phyloP scores from a whole-genome alignment of 2,329 filamentous ascomycete species.

The Neopestalotiopsis sp. region DNA sequence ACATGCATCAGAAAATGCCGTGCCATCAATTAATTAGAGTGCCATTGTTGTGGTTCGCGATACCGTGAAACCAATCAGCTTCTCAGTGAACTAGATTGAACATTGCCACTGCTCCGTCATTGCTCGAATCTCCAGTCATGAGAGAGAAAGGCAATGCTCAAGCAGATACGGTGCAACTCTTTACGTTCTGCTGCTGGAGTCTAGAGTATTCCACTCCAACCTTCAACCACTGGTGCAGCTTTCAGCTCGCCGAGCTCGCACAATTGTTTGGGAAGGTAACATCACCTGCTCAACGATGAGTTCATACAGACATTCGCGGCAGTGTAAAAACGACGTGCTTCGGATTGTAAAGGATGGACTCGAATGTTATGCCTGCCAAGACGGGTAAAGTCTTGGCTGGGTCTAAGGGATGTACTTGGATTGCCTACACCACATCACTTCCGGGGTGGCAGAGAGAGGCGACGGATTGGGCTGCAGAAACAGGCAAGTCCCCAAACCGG shows the following conservation, averaged over 20 bases:
- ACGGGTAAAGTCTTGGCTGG: constrained; percentile 10
- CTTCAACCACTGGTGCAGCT: neutral
- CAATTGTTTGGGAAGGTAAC: constrained; percentile 3
- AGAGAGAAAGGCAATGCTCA: neutral
- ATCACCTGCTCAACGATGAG: neutral
- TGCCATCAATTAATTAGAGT: neutral
- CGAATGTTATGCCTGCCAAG: neutral
- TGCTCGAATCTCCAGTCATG: neutral
- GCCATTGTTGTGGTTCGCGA: neutral
- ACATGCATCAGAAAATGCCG: neutral
- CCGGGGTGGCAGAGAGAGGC: neutral
- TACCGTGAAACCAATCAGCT: neutral
- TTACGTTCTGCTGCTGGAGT: neutral
- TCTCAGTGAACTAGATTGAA: neutral
- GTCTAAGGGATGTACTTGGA: neutral
- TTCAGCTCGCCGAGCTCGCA: neutral
- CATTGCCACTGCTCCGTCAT: neutral
- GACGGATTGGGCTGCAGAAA: neutral
- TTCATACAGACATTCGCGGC: neutral
- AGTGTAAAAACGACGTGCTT: neutral
- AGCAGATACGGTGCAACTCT: neutral
- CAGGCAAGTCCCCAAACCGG: neutral
- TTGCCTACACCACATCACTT: neutral
- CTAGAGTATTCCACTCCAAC: neutral
- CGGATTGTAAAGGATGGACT: neutral